Base-by-base conservation (phyloP, 2,329 filamentous ascomycete species). In the Fusarium haematococcum region DNA sequence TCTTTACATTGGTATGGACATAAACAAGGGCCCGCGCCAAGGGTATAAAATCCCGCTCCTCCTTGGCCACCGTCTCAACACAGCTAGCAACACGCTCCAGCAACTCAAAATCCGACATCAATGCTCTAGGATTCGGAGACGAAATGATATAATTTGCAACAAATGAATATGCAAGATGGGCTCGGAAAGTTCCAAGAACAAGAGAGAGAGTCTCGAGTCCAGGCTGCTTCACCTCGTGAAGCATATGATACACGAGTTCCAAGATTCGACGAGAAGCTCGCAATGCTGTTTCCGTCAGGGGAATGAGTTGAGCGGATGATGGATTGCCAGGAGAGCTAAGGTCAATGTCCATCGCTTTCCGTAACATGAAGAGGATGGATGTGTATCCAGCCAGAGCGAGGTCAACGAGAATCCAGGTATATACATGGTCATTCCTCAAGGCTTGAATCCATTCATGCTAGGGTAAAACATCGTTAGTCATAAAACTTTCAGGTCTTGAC, bases 211-310 rank as follows among this genome's bases (percentile, higher is more conserved):
- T 50, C 25, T 50, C 25, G 9, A 50, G 23, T n/a, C 25, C 45
- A 8, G 45, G 45, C 16, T 50, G 45, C 16, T 50, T 50, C 25
- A 30, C 45, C 14, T 50, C 45, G 4, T 50, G 45, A 27, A 50
- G 45, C 25, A 50, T 50, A 8, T 50, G 25, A 18, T 27, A 30
- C 3, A 50, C 11, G 25, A 30, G 45, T 25, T 30, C 16, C 25
- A 50, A 30, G 16, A 43, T 69, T 45, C 61, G 58, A 43, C 70
- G 70, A 48, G 70, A 67, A 50, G 30, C 50, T 25, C 20, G 23
- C 9, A 27, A 4, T 50, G 23, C 45, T 27, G 20, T 27, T 48
- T 37, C 35, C 4, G 35, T 18, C 14, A 18, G 14, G 35, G 35
- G 35, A 37, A 37, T 37, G 14, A 37, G 35, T 37, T 37, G 14